These are phyloP conservation scores for Auxenochlorella pyrenoidosa DNA, from an alignment of 139 green algal genomes.

Conservation along the genomic window DNA sequence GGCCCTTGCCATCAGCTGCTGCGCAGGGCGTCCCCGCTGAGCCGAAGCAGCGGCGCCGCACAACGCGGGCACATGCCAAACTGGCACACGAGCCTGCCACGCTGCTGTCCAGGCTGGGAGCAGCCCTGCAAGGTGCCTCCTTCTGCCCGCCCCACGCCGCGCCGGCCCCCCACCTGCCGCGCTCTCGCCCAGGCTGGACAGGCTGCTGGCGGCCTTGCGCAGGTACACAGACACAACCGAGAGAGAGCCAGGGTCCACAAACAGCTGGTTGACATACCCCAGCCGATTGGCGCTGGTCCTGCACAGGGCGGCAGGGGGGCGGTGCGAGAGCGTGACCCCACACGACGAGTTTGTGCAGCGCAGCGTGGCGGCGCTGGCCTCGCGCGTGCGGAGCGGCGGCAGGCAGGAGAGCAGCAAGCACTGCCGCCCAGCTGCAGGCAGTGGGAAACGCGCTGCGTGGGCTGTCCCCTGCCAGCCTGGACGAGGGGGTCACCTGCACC, in stretches of 20 bases:
- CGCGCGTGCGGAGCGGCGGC: too few species aligned
- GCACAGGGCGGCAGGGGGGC: neutral
- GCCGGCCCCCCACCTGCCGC: neutral
- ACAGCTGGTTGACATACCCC: constrained; percentile 69
- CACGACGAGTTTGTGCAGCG: constrained; percentile 62
- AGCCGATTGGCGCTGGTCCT: constrained; percentile 64
- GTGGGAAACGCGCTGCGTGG: neutral
- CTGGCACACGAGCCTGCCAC: too few species aligned
- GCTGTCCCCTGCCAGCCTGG: neutral
- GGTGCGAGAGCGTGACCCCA: neutral
- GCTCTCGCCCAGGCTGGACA: neutral
- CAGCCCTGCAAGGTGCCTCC: too few species aligned
- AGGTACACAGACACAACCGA: constrained; percentile 77
- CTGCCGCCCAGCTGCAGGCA: too few species aligned
- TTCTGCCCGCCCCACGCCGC: too few species aligned
- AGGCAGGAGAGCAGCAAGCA: too few species aligned
- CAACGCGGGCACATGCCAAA: too few species aligned
- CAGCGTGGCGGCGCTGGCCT: constrained; percentile 63
- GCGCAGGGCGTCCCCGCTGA: too few species aligned
- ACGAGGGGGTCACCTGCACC: neutral
- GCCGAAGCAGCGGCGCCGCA: too few species aligned
- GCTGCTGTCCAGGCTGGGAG: too few species aligned
- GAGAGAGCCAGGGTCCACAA: constrained; percentile 63
- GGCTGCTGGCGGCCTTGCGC: constrained; percentile 41
- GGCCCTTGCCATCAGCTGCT: too few species aligned